Evolutionary conservation across 768 basidiomycete genomes (phyloP), one percentile per base, ranked within the genome.

Genomic region (Calocera cornea): DNA sequence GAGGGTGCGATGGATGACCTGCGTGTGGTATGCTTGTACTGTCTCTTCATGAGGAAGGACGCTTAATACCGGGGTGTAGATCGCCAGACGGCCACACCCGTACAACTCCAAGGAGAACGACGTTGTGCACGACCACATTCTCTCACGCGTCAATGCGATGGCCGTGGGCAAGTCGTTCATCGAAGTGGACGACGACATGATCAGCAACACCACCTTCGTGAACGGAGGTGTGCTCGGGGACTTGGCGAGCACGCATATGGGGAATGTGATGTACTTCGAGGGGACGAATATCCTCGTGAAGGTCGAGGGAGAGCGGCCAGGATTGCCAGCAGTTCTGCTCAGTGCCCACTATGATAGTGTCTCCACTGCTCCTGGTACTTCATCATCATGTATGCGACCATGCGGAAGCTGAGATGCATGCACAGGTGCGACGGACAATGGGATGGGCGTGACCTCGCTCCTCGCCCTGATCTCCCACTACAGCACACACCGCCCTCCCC

Each of bases 61-160:
- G 34, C 41, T 33, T 24, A 63, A 31, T 33, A 50, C 63, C 34
- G 66, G 29, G 38, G 64, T 27, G 7, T 68, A 83, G 86, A 85
- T 92, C 68, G 81, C 90, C 3, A 77, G 81, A 5, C 81, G 81
- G 31, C 91, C 90, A 0, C 90, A 89, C 75, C 85, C 90, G 0
- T 90, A 85, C 77, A 86, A 88, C 72, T 89, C 89, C 0, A 88
- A 86, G 76, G 82, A 84, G 19, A 93, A 92, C 72, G 87, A 89
- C 70, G 71, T 80, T 31, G 87, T 90, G 29, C 84, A 83, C 64
- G 73, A 75, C 0, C 86, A 86, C 73, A 76, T 93, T 34, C 77
- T 88, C 31, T 73, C 78, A 1, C 83, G 87, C 1, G 73, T 92
- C 16, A 70, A 75, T 41, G 74, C 78, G 2, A 78, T 87, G 29